phyloP scores from a whole-genome alignment of 176 grass and related monocot genomes.

The Bothriochloa decipiens region DNA sequence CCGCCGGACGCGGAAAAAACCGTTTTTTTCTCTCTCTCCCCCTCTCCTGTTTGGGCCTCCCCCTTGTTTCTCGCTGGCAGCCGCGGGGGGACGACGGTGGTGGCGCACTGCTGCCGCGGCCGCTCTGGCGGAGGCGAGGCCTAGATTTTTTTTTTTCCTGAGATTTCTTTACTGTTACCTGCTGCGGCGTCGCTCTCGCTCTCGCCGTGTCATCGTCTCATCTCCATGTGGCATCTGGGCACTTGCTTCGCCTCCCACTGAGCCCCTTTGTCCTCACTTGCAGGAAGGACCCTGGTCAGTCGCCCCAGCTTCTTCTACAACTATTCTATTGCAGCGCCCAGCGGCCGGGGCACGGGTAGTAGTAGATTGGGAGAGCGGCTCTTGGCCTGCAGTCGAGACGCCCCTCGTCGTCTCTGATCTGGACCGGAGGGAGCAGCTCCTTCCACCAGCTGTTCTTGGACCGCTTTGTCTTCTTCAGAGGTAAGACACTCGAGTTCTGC shows the following conservation, averaged over 20 bases:
- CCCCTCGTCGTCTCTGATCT: conserved; percentile 32
- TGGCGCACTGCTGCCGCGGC: neutral
- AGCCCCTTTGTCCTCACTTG: conserved; percentile 39
- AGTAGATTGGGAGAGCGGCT: neutral
- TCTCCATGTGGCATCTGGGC: conserved; percentile 35
- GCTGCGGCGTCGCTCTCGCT: neutral
- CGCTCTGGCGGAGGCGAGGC: neutral
- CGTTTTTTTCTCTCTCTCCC: neutral
- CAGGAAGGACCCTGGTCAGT: conserved; percentile 14
- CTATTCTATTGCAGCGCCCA: neutral
- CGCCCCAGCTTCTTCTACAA: neutral
- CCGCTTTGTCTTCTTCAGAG: neutral
- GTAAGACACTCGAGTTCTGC: conserved; percentile 29
- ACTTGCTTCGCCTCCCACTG: conserved; percentile 41
- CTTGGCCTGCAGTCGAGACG: conserved; percentile 27
- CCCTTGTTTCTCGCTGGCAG: neutral
- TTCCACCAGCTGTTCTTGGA: neutral
- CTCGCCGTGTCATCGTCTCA: neutral
- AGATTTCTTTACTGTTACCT: no score
- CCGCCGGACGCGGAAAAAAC: neutral
- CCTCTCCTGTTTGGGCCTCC: neutral
- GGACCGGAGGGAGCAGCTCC: neutral
- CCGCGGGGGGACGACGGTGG: neutral
- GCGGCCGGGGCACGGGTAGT: neutral
- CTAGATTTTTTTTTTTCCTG: neutral